Evolutionary conservation across 805 yeast species (phyloP).

Genomic region (Saccharomycopsis javanensis): DNA sequence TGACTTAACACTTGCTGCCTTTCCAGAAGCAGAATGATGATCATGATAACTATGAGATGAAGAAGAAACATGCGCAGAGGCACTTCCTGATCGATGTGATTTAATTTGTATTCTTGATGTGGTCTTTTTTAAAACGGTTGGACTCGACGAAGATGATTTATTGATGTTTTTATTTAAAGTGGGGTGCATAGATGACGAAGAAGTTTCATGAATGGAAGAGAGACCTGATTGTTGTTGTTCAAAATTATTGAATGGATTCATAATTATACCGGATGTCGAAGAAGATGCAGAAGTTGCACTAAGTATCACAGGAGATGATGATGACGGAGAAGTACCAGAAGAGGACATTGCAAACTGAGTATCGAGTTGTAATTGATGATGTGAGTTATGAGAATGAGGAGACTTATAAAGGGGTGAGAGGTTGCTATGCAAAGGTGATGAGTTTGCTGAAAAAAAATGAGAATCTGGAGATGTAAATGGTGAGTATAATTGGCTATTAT

Average conservation of each 20-base stretch:
- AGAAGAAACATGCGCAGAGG: background rate
- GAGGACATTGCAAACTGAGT: background rate
- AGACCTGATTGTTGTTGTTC: background rate
- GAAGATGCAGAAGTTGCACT: background rate
- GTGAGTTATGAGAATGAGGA: background rate
- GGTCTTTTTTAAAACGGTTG: background rate
- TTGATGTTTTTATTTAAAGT: background rate
- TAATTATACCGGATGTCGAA: background rate
- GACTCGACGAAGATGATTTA: background rate
- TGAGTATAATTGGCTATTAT: background rate
- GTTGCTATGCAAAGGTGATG: background rate
- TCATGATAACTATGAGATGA: background rate
- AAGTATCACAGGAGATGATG: background rate
- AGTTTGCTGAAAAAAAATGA: background rate
- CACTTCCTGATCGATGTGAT: background rate
- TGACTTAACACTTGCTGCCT: background rate
- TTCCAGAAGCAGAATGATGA: background rate
- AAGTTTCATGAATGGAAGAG: background rate
- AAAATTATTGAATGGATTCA: background rate
- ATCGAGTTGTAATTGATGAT: background rate
- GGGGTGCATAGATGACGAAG: background rate
- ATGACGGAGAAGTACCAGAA: background rate
- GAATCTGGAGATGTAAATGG: background rate
- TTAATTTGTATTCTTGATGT: background rate
- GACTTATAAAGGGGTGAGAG: background rate